Evolutionary conservation across 2,329 filamentous ascomycete species (phyloP), one percentile per base, ranked within the genome.

Genomic region (Uncinocarpus reesii): DNA sequence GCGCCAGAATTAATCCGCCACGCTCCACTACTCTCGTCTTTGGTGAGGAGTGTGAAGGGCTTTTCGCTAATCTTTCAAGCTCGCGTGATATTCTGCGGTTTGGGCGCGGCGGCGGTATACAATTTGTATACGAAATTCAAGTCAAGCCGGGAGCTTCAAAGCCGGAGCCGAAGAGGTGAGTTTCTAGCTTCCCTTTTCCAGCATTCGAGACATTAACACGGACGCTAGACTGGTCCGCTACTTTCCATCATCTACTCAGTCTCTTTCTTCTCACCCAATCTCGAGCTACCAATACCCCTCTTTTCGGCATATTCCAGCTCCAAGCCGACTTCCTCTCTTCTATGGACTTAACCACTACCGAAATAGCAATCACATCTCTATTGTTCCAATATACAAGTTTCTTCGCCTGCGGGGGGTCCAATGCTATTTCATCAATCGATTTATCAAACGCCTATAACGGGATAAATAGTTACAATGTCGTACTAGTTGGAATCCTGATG

Each of bases 371-470:
- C 7, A 82, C 84, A 0, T 79, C 78, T 7, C 71, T 95, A 28
- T 77, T 96, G 28, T 71, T 94, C 34, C 83, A 93, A 56, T 82
- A 89, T 67, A 73, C 79, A 29, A 81, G 83, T 44, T 98, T 95
- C 74, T 98, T 96, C 63, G 83, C 86, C 24, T 80, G 87, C 53
- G 92, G 89, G 20, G 88, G 88, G 62, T 86, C 86, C 40, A 98
- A 98, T 64, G 84, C 92, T 34, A 95, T 98, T 56, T 94, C 89
- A 10, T 90, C 85, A n/a, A 80, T 98, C 58, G 89, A 96, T 61
- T 76, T 98, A 16, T 93, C 87, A 4, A 94, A 83, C 61, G 89
- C 89, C 0, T 98, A 98, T 69, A 98, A 98, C 59, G 92, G 92
- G 53, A 75, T 98, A 31, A 77, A 76, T 42, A 79, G 75, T 48